Evolutionary conservation across 305 asterid species (phyloP).

Genomic region (Solanum hybrid): DNA sequence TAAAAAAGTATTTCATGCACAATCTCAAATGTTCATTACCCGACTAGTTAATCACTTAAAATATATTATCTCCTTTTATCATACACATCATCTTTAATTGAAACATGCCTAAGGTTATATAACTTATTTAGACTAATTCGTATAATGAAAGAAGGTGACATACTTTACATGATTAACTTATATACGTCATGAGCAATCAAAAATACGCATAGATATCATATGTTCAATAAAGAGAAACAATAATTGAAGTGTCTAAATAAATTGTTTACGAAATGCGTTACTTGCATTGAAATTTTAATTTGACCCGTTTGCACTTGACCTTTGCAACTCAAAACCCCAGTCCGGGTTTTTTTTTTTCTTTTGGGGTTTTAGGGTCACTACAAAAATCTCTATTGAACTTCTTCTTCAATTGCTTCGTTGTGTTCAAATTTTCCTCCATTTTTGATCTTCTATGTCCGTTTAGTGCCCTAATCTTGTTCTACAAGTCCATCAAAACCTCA

Average conservation of each 20-base stretch:
- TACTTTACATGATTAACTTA: accelerated
- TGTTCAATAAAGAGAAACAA: not conserved
- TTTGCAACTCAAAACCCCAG: not conserved
- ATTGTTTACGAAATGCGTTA: accelerated
- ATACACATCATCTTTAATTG: not conserved
- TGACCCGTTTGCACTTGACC: not conserved
- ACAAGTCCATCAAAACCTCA: not conserved
- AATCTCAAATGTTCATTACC: not conserved
- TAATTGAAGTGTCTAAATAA: not conserved
- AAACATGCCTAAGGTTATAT: not conserved
- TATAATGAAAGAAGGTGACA: not conserved
- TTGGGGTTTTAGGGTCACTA: not conserved
- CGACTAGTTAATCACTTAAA: not conserved
- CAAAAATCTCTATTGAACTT: not conserved
- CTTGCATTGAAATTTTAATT: not conserved
- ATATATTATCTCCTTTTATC: accelerated
- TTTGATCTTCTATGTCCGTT: not conserved
- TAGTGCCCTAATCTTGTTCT: not conserved
- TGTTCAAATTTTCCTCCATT: not conserved
- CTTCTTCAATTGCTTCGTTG: not conserved
- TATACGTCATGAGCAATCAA: not conserved
- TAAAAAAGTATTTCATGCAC: not conserved
- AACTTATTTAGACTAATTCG: not conserved
- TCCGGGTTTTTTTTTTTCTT: not conserved
- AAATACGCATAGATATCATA: not conserved